These are phyloP conservation scores for Fusarium nanum DNA, from an alignment of 2,329 filamentous ascomycete genomes.

Conservation along the genomic window DNA sequence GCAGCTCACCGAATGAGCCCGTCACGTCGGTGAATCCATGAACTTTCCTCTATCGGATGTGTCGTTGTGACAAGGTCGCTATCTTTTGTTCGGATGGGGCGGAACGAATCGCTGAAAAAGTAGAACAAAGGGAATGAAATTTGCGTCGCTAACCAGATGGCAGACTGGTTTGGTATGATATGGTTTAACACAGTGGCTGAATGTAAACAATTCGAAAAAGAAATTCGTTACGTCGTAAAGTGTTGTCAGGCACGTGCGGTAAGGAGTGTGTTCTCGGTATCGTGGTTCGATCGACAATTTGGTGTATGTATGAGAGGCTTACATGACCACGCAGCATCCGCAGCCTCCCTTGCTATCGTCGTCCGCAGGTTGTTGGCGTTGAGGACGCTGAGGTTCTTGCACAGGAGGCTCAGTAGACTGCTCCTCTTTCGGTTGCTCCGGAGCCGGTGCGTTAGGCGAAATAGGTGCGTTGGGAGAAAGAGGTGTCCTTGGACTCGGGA, in stretches of 20 bases:
- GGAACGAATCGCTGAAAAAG: conserved; percentile 34
- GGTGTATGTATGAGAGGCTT: conserved; percentile 23
- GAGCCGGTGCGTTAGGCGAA: conserved; percentile 33
- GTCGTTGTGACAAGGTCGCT: conserved; percentile 32
- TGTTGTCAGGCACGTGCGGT: conserved; percentile 36
- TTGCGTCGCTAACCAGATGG: conserved; percentile 45
- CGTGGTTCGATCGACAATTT: conserved; percentile 1
- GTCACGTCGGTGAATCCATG: conserved; percentile 34
- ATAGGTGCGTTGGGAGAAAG: conserved; percentile 50
- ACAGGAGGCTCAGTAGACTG: conserved; percentile 21
- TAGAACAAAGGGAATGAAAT: conserved; percentile 45
- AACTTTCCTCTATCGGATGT: conserved; percentile 19
- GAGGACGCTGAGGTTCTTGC: conserved; percentile 26
- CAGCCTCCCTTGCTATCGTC: conserved; percentile 58
- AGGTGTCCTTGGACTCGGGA: conserved; percentile 61
- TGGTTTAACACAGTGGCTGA: conserved; percentile 47
- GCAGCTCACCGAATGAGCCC: conserved; percentile 29
- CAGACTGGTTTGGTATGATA: conserved; percentile 42
- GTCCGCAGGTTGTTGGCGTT: conserved; percentile 38
- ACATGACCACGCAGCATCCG: conserved; percentile 66
- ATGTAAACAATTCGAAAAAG: conserved; percentile 44
- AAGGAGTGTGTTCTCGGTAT: conserved; percentile 24
- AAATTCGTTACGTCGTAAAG: conserved; percentile 50
- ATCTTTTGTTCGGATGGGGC: conserved; percentile 26
- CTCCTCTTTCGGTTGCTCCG: conserved; percentile 36